Evolutionary conservation across 1,284 basidiomycete genomes (phyloP), one percentile per base, ranked within the genome.

Genomic region (Leucoagaricus sp.): DNA sequence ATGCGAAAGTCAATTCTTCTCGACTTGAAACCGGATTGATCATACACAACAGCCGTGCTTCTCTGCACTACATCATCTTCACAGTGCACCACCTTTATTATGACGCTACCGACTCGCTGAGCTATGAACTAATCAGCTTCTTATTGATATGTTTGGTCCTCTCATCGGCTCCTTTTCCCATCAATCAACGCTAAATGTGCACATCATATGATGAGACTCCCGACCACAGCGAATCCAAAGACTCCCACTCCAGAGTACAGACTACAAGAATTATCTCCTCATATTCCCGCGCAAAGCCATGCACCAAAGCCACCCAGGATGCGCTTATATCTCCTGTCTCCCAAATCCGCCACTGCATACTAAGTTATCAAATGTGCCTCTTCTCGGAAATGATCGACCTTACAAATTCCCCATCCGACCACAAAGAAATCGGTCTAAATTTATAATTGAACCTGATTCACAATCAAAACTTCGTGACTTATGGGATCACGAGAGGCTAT

Each of bases 401-500:
- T 4, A 19, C 21, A 21, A 19, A 12, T 21, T 6, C 42, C 26
- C n/a, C 15, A n/a, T 47, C 45, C 25, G 13, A 47, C 25, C 15
- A 26, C 23, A 5, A 12, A 28, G 7, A 15, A 7, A 31, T 13
- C 5, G 40, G 21, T 21, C 41, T 23, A 36, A 49, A 44, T 44
- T 23, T 44, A 26, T 13, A 21, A 31, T 13, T n/a, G 9, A 19
- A 21, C 17, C 6, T 31, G 49, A 52, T 52, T 42, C 19, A n/a
- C 50, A 52, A 31, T 42, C 41, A 26, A 17, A 29, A 36, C 38
- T 25, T 41, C n/a, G 0, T 7, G 10, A 21, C 2, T 3, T 36
- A 10, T 31, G 6, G 9, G 26, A 29, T 21, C 49, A 49, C 48
- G 47, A 29, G 36, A 21, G 46, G 49, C 47, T 50, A 49, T 50